phyloP scores from a whole-genome alignment of 306 rosid species.

The Cicer judaicum region DNA sequence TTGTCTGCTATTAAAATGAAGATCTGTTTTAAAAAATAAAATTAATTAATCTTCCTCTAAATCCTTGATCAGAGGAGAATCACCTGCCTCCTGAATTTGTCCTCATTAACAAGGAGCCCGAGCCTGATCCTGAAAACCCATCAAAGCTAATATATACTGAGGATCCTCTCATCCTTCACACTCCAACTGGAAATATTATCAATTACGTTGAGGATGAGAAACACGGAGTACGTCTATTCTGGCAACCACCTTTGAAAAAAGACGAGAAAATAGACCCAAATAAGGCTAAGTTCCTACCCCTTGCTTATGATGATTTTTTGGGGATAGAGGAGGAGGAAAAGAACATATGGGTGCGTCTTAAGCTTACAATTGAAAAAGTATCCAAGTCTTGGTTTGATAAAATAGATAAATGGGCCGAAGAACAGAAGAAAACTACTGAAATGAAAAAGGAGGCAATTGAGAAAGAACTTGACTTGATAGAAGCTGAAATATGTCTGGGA shows the following conservation, averaged over 20 bases:
- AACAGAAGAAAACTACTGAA: slow-evolving; percentile 65
- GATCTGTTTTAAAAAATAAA: neutral
- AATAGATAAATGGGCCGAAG: slow-evolving; percentile 69
- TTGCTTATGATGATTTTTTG: slow-evolving; percentile 84
- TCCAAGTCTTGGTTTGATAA: slow-evolving; percentile 61
- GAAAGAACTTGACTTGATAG: slow-evolving; percentile 70
- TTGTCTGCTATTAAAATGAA: slow-evolving; percentile 13
- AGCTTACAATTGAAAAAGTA: slow-evolving; percentile 58
- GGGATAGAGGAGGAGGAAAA: slow-evolving; percentile 45
- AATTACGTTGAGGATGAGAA: slow-evolving; percentile 82
- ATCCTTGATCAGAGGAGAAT: slow-evolving; percentile 64
- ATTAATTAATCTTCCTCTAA: slow-evolving; percentile 42
- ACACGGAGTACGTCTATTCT: slow-evolving; percentile 80
- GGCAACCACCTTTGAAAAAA: slow-evolving; percentile 79
- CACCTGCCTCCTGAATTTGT: slow-evolving; percentile 70
- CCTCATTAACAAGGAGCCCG: slow-evolving; percentile 80
- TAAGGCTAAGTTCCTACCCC: slow-evolving; percentile 46
- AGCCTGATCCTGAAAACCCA: slow-evolving; percentile 90
- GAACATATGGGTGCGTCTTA: slow-evolving; percentile 47
- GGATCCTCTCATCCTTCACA: slow-evolving; percentile 87
- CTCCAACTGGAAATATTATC: slow-evolving; percentile 77
- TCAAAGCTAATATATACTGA: slow-evolving; percentile 70
- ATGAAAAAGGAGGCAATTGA: slow-evolving; percentile 56
- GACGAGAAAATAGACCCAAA: slow-evolving; percentile 74
- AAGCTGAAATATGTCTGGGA: slow-evolving; percentile 62